Percentiles rank a stretch among this genome's conserved stretches.
phyloP scores from a whole-genome alignment of 148 eudicot genomes.

The Vaccinium vitisidaea region DNA sequence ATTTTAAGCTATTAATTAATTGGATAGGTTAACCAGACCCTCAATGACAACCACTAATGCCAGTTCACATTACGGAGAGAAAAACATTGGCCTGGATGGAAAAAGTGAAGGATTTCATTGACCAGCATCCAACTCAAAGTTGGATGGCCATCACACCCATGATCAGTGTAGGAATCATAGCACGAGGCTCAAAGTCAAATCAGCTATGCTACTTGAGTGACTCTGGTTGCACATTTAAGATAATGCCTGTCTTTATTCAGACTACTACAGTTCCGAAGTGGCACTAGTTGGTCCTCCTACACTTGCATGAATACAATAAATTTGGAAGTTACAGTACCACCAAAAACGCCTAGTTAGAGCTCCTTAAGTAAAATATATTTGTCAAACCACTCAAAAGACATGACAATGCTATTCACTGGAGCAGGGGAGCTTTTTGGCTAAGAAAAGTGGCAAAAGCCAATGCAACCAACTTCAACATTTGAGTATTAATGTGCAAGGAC shows the following conservation, averaged over 20 bases:
- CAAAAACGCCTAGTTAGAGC: not conserved
- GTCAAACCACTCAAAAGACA: constrained; percentile 2
- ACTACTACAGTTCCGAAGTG: not conserved
- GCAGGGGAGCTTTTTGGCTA: not conserved
- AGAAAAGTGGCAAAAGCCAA: not conserved
- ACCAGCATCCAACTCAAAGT: not conserved
- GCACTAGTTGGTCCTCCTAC: not conserved
- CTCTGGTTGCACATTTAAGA: not conserved
- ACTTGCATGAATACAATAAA: not conserved
- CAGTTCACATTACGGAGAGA: not conserved
- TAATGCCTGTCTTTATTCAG: not conserved
- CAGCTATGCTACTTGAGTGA: not conserved
- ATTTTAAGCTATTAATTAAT: not conserved
- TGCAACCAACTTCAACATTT: not conserved
- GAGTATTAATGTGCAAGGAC: not conserved
- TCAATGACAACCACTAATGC: not conserved
- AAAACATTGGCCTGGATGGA: not conserved
- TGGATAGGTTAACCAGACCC: not conserved
- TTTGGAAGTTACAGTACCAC: not conserved
- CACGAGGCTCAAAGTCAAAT: not conserved
- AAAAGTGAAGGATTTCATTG: not conserved
- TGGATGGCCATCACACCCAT: not conserved
- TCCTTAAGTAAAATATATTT: not conserved
- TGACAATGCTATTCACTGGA: not conserved
- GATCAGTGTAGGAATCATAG: no score